Conservation (phyloP, 177 flowering plant species). For the Vitis hybrid region DNA sequence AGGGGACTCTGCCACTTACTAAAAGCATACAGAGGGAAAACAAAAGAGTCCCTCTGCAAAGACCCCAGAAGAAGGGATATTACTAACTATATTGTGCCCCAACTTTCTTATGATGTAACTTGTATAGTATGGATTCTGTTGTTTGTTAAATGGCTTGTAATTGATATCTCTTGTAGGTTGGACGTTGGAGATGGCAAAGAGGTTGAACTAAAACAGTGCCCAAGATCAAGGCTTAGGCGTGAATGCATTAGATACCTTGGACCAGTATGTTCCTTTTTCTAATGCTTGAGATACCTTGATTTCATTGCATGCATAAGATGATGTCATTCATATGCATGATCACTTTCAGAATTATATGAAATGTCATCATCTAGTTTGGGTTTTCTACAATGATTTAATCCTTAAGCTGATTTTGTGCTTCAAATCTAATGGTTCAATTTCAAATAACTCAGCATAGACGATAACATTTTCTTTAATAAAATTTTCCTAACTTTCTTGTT, state of each 20-base stretch:
- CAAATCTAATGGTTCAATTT: too few species aligned
- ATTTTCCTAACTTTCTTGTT: neutral
- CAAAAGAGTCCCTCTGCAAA: neutral
- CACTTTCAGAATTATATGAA: too few species aligned
- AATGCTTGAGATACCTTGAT: too few species aligned
- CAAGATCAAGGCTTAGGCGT: constrained; percentile 22
- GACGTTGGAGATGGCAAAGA: constrained; percentile 31
- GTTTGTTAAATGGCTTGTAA: neutral
- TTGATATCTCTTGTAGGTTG: constrained; percentile 17
- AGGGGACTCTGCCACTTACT: too few species aligned
- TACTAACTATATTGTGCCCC: too few species aligned
- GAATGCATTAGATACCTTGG: constrained; percentile 32
- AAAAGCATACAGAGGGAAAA: too few species aligned
- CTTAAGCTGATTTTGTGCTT: too few species aligned
- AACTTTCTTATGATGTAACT: neutral
- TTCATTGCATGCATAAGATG: too few species aligned
- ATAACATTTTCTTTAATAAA: neutral
- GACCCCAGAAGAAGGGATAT: too few species aligned
- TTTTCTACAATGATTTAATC: neutral
- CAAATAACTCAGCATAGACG: neutral
- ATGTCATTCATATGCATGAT: too few species aligned
- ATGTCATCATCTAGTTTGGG: too few species aligned
- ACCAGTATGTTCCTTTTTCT: constrained; percentile 15
- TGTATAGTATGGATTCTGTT: neutral
- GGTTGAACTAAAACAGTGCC: constrained; percentile 23